phyloP scores from a whole-genome alignment of 2,329 filamentous ascomycete genomes.

The Fusarium citri region DNA sequence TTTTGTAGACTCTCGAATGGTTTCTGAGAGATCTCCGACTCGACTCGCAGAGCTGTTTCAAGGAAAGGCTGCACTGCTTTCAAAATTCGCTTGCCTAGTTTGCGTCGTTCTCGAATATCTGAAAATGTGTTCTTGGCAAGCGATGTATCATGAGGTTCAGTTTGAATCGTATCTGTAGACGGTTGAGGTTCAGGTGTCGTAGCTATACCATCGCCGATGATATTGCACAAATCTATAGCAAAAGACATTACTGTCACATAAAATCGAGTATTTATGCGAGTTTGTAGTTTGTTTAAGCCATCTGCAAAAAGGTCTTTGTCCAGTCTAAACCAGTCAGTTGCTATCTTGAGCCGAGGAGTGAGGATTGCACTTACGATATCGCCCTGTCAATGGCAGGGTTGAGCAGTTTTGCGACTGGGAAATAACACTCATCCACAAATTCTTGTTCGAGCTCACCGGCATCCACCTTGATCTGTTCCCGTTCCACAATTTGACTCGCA shows the following conservation, averaged over 20 bases:
- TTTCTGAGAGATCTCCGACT: slow-evolving; percentile 82
- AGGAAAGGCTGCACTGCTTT: slow-evolving; percentile 83
- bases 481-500: slow-evolving; percentile 76
- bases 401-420: slow-evolving; percentile 83
- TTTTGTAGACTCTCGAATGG: slow-evolving; percentile 76
- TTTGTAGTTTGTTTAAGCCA: slow-evolving; percentile 62
- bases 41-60: slow-evolving; percentile 80
- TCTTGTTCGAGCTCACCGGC: slow-evolving; percentile 80
- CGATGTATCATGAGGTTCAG: slow-evolving; percentile 59
- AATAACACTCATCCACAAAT: slow-evolving; percentile 90
- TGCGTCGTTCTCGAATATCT: slow-evolving; percentile 84
- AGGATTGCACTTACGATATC: slow-evolving; percentile 72
- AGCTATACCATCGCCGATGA: slow-evolving; percentile 66
- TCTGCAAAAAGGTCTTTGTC: slow-evolving; percentile 71
- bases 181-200: slow-evolving; percentile 49
- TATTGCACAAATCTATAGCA: slow-evolving; percentile 65
- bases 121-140: slow-evolving; percentile 63
- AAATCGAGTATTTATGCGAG: slow-evolving; percentile 64
- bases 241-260: slow-evolving; percentile 71
- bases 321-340: slow-evolving; percentile 63
- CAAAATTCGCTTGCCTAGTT: slow-evolving; percentile 88
- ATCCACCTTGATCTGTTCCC: slow-evolving; percentile 82
- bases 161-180: slow-evolving; percentile 44
- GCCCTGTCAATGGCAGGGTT: slow-evolving; percentile 84
- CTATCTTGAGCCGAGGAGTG: slow-evolving; percentile 32